Evolutionary conservation across 2,329 filamentous ascomycete species (phyloP).

Genomic region (Paecilomyces sp.): DNA sequence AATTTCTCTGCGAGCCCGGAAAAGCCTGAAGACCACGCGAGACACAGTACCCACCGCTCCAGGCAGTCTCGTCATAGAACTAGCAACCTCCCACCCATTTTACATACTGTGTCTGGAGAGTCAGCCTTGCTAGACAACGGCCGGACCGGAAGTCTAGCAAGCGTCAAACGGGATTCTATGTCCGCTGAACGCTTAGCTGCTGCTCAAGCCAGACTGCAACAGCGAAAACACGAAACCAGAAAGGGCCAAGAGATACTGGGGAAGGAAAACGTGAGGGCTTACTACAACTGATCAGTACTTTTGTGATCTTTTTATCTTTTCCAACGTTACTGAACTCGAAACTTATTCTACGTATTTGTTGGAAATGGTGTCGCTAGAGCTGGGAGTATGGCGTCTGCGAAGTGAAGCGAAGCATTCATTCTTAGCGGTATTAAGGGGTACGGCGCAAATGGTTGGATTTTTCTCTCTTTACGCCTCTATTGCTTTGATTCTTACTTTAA

Average conservation of each 20-base stretch:
- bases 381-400: not conserved
- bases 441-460: not conserved
- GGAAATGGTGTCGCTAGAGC: not conserved
- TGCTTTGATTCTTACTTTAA: not conserved
- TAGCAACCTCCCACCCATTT: not conserved
- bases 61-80: not conserved
- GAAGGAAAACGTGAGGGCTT: not conserved
- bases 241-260: not conserved
- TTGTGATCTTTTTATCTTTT: no score
- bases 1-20: slow-evolving; percentile 9
- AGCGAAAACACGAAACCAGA: not conserved
- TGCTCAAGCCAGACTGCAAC: not conserved
- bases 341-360: not conserved
- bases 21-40: not conserved
- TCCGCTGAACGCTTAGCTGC: not conserved
- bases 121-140: not conserved
- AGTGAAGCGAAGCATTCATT: not conserved
- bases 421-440: not conserved
- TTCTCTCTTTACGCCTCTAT: not conserved
- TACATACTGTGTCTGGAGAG: not conserved
- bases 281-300: not conserved
- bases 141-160: not conserved
- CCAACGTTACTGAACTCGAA: no score
- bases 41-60: not conserved
- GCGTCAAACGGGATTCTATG: not conserved